Base-by-base conservation (phyloP, 1,284 basidiomycete species). In the Pholiota adiposa region DNA sequence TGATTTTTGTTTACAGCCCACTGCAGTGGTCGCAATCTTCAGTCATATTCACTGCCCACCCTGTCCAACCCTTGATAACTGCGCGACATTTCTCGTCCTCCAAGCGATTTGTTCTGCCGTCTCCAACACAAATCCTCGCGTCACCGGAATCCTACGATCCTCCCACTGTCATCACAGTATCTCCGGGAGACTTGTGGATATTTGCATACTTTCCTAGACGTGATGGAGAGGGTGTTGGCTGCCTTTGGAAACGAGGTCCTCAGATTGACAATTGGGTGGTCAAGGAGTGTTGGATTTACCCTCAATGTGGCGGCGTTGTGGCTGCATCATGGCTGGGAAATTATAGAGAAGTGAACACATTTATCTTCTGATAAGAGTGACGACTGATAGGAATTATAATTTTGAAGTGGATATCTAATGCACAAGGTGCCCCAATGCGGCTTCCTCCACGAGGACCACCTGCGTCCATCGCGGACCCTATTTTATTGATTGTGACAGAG, bases 161-260 rank as follows among this genome's bases (percentile, higher is more conserved):
- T 8, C 87, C 90, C 0, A 82, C 81, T 2, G 71, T 88, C 16
- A 83, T 93, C 53, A 80, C 83, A 7, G 77, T 84, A 23, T 83
- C 85, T 11, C 79, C 87, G 1, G 75, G 77, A 25, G 85, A 86
- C 56, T 77, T 81, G 46, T 87, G 83, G 83, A 69, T 93, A 2
- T 92, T 91, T 68, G 89, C 90, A 1, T 92, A 86, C 70, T 92
- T 89, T 68, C 87, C 90, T 11, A 78, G 85, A 33, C 75, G 73
- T 31, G 79, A 79, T 27, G 67, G 72, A 1, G 83, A 85, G 51
- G 86, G 88, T 6, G 69, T 83, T 29, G 85, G 80, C 4, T 91
- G 89, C 66, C 64, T 92, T 12, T 93, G 90, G 90, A 78, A 76
- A 54, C 79, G 81, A 52, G 83, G 79, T 3, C 55, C 70, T 9